A percentile compares a stretch with the other conserved stretches of the same genome.
These are phyloP conservation scores for Phaeotremella skinneri DNA, from an alignment of 768 basidiomycete genomes.

Conservation along the genomic window DNA sequence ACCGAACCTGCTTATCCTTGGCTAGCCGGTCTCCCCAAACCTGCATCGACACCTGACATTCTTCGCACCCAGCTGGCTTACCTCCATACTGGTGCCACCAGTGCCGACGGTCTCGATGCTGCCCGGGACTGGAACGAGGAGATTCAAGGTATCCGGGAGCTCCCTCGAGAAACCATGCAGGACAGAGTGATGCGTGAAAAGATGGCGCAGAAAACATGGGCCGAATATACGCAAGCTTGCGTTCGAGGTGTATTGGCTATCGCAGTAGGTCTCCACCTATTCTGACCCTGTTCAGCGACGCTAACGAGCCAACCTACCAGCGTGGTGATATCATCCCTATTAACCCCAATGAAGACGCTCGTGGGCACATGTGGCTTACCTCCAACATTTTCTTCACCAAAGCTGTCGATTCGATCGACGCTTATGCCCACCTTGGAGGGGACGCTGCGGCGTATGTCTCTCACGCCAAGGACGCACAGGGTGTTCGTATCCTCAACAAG, in stretches of 20 bases:
- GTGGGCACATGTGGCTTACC: conserved; percentile 53
- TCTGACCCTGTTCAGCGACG: conserved; percentile 3
- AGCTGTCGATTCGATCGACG: conserved; percentile 53
- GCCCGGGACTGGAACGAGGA: conserved; percentile 57
- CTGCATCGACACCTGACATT: conserved; percentile 47
- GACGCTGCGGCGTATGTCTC: conserved; percentile 54
- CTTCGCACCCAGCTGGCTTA: conserved; percentile 54
- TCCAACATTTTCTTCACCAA: conserved; percentile 56
- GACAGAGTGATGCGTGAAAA: conserved; percentile 54
- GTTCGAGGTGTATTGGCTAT: conserved; percentile 51
- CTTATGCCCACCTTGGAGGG: conserved; percentile 54
- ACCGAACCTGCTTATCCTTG: conserved; percentile 53
- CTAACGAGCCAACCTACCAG: conserved; percentile 11
- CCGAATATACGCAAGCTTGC: conserved; percentile 54
- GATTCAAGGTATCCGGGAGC: conserved; percentile 53
- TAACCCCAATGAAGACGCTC: conserved; percentile 53
- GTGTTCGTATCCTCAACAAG: conserved; percentile 53
- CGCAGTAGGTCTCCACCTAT: conserved; percentile 28
- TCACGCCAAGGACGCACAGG: conserved; percentile 54
- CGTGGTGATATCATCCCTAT: conserved; percentile 54
- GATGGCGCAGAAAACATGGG: conserved; percentile 51
- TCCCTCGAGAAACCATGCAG: conserved; percentile 48
- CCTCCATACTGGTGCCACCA: conserved; percentile 53
- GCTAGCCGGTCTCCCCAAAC: conserved; percentile 48
- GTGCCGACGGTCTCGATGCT: conserved; percentile 52